Conservation (phyloP, 768 basidiomycete genomes). For the Macrolepiota dolichaula region DNA sequence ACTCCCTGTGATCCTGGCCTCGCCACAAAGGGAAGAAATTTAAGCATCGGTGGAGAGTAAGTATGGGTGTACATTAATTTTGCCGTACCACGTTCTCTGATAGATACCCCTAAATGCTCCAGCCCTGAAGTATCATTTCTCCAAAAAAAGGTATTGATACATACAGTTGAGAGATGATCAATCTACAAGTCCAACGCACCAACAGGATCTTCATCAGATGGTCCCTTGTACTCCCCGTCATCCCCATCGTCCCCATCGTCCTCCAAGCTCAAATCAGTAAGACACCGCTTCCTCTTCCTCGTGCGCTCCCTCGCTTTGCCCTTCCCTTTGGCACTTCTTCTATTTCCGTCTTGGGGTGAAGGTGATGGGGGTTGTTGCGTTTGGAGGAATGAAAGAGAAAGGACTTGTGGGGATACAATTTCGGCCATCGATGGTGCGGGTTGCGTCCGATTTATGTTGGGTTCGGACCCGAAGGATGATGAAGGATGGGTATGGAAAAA, state of each 20-base stretch:
- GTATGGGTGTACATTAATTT: no score
- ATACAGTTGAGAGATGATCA: no score
- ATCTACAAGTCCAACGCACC: neutral
- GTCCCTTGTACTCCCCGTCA: neutral
- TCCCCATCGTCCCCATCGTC: neutral
- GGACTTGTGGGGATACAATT: neutral
- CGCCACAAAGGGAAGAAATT: no score
- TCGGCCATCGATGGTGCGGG: neutral
- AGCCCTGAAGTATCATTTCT: no score
- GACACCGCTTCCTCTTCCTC: neutral
- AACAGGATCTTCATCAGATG: neutral
- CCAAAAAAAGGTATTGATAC: no score
- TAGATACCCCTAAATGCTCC: no score
- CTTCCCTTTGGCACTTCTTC: neutral
- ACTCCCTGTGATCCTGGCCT: no score
- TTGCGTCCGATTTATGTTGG: neutral
- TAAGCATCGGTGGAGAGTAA: no score
- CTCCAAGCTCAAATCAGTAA: neutral
- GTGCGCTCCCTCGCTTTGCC: neutral
- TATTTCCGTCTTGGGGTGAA: neutral
- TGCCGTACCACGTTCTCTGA: no score
- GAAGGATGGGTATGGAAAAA: neutral
- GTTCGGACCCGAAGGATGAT: neutral
- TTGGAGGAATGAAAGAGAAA: neutral
- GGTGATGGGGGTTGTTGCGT: neutral